Evolutionary conservation across 306 rosid species (phyloP).

Genomic region (Glycine soja): DNA sequence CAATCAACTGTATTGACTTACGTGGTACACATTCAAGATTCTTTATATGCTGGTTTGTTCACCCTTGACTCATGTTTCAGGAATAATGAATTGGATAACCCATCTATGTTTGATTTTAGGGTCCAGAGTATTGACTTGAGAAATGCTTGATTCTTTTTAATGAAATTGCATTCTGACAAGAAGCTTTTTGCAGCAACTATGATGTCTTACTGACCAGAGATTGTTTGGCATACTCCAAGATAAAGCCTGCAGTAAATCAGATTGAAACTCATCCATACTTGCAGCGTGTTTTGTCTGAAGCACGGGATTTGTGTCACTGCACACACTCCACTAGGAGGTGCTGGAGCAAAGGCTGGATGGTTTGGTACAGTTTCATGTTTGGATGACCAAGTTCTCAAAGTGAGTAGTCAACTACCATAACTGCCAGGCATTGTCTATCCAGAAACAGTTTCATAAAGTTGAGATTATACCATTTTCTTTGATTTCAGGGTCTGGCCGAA

Average conservation of each 20-base stretch:
- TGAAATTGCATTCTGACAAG: constrained; percentile 50
- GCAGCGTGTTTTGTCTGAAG: constrained; percentile 92
- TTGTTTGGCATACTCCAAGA: constrained; percentile 88
- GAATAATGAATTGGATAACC: no score
- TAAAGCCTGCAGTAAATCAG: constrained; percentile 95
- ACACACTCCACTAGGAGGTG: constrained; percentile 96
- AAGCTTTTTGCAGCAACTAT: constrained; percentile 80
- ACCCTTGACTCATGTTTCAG: neutral
- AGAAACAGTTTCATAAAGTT: constrained; percentile 10
- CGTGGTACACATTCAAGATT: constrained; percentile 7
- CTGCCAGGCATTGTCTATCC: neutral
- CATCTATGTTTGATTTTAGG: no score
- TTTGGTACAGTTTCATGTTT: constrained; percentile 84
- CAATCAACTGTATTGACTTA: constrained; percentile 14
- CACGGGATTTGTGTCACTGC: constrained; percentile 88
- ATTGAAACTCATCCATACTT: constrained; percentile 95
- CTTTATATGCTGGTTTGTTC: constrained; percentile 16
- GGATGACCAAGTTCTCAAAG: constrained; percentile 79
- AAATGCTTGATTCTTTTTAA: constrained; percentile 25
- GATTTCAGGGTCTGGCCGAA: constrained; percentile 68
- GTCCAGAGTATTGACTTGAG: no score
- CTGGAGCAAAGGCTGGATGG: constrained; percentile 76
- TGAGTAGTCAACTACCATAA: constrained; percentile 44
- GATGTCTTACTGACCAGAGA: constrained; percentile 91
- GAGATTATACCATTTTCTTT: constrained; percentile 31